phyloP scores from a whole-genome alignment of 192 early-diverging fungal genomes.

The Coemansia sp. region DNA sequence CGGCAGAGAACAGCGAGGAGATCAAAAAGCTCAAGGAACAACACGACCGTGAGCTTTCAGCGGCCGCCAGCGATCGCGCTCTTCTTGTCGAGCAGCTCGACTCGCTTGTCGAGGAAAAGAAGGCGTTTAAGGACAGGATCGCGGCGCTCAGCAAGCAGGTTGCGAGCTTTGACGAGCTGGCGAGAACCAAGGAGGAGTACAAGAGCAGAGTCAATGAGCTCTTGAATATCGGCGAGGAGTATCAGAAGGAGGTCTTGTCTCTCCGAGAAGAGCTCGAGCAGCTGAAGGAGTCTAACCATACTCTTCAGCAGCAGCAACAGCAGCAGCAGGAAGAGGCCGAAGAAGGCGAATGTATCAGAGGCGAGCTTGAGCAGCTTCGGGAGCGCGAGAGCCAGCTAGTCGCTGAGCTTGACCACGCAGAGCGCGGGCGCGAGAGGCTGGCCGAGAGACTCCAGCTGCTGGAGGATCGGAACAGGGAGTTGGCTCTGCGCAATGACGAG shows the following conservation, averaged over 20 bases:
- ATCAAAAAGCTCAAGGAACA: slow-evolving; percentile 3
- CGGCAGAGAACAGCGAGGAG: slow-evolving; percentile 9
- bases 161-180: not conserved
- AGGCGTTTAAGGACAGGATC: not conserved
- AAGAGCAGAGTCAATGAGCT: slow-evolving; percentile 1
- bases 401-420: slow-evolving; percentile 20
- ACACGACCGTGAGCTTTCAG: not conserved
- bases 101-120: not conserved
- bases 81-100: not conserved
- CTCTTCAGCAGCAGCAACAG: not conserved
- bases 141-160: not conserved
- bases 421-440: slow-evolving; percentile 13
- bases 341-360: not conserved
- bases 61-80: not conserved
- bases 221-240: not conserved
- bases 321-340: not conserved
- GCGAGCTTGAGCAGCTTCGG: slow-evolving; percentile 24
- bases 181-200: slow-evolving; percentile 1
- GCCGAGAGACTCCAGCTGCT: slow-evolving; percentile 6
- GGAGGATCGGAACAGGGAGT: slow-evolving; percentile 22
- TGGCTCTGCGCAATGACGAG: slow-evolving; percentile 25
- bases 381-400: slow-evolving; percentile 28
- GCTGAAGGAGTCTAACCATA: not conserved
- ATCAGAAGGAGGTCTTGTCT: not conserved
- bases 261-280: slow-evolving; percentile 13